Evolutionary conservation across 2,329 filamentous ascomycete species (phyloP).

Genomic region (Amesomyces nigricolor): DNA sequence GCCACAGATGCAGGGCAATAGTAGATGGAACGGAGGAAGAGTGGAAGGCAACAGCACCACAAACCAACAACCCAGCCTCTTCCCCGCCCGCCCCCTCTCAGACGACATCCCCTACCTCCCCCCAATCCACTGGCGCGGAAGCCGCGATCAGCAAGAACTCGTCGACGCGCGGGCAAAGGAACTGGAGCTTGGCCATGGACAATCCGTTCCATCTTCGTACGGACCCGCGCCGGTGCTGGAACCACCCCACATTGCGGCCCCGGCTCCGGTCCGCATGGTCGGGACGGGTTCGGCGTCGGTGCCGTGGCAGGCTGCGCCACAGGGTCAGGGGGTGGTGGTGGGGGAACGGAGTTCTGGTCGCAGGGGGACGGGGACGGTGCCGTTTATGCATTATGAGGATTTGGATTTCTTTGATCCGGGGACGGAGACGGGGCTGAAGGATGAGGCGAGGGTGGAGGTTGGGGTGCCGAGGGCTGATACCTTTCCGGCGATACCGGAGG

Average conservation of each 20-base stretch:
- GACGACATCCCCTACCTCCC: constrained; percentile 11
- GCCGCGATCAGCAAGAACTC: constrained; percentile 20
- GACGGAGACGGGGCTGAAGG: constrained; percentile 14
- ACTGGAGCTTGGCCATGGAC: constrained; percentile 1
- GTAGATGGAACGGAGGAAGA: not conserved
- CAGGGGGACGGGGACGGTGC: not conserved
- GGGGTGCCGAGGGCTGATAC: constrained; percentile 12
- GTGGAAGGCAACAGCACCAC: no score
- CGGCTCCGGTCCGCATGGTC: not conserved
- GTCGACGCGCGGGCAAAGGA: constrained; percentile 20
- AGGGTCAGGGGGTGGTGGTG: not conserved
- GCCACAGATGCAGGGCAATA: not conserved
- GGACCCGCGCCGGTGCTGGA: constrained; percentile 11
- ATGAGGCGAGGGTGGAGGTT: constrained; percentile 15
- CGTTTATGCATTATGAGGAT: constrained; percentile 27
- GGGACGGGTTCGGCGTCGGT: not conserved
- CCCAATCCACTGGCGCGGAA: constrained; percentile 16
- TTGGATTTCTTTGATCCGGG: constrained; percentile 17
- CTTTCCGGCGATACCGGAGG: constrained; percentile 15
- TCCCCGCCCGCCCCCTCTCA: constrained; percentile 6
- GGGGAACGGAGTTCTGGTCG: not conserved
- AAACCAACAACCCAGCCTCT: not conserved
- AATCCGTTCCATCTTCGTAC: constrained; percentile 16
- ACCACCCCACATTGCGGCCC: not conserved
- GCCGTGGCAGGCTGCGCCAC: not conserved